These are phyloP conservation scores for Carex littledalei DNA, from an alignment of 176 grass and related monocot species.

Conservation along the genomic window DNA sequence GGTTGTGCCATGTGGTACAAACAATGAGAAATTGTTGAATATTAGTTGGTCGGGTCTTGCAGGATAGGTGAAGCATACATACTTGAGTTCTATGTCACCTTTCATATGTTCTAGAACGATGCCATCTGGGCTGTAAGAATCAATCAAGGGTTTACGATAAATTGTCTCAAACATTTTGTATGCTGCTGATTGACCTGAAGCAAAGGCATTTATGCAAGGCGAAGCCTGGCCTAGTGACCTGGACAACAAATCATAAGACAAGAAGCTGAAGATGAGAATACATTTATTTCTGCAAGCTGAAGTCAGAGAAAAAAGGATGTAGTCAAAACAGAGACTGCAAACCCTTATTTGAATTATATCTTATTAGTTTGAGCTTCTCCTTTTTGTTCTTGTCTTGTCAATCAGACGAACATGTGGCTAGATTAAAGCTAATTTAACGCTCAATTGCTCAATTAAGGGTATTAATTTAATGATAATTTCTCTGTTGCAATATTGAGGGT, in stretches of 20 bases:
- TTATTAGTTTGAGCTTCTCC: neutral
- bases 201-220: slow-evolving; percentile 63
- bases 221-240: slow-evolving; percentile 69
- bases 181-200: slow-evolving; percentile 53
- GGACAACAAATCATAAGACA: neutral
- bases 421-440: neutral
- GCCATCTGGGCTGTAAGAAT: slow-evolving; percentile 37
- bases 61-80: slow-evolving; percentile 63
- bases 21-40: slow-evolving; percentile 61
- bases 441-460: neutral
- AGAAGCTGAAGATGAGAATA: slow-evolving; percentile 1
- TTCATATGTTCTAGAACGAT: slow-evolving; percentile 46
- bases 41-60: slow-evolving; percentile 57
- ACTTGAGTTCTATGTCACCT: slow-evolving; percentile 51
- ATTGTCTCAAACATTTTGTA: slow-evolving; percentile 84
- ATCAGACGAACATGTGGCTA: neutral
- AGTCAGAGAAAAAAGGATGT: neutral
- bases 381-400: neutral
- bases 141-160: slow-evolving; percentile 45
- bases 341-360: neutral
- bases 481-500: neutral
- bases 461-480: neutral
- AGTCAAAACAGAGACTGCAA: neutral
- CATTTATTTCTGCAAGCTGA: neutral
- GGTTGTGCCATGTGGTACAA: slow-evolving; percentile 47